A percentile compares a stretch with the other conserved stretches of the same genome.
phyloP scores from a whole-genome alignment of 2,329 filamentous ascomycete genomes.

The Fusarium sp. region DNA sequence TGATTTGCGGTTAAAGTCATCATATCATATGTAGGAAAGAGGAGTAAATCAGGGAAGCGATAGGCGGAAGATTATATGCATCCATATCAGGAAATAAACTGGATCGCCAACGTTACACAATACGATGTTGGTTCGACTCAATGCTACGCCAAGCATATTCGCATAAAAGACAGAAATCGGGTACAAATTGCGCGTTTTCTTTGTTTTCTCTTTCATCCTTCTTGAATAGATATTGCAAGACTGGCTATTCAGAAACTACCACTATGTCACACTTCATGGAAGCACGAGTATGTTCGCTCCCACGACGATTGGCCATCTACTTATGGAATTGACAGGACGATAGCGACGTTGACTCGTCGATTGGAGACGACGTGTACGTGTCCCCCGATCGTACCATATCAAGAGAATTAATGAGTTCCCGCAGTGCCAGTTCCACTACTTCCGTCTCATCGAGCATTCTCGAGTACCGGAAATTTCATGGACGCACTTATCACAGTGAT shows the following conservation, averaged over 20 bases:
- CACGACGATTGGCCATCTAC: not conserved
- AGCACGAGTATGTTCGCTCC: not conserved
- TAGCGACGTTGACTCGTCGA: not conserved
- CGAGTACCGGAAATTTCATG: slow-evolving; percentile 8
- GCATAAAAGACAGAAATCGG: not conserved
- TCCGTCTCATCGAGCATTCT: slow-evolving; percentile 22
- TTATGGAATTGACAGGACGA: not conserved
- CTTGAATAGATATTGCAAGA: not conserved
- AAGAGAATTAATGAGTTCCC: fast-evolving
- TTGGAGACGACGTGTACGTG: not conserved
- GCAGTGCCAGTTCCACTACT: not conserved
- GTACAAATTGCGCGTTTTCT: not conserved
- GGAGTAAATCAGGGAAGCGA: not conserved
- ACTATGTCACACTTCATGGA: not conserved
- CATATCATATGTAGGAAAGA: not conserved
- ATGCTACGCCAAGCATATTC: not conserved
- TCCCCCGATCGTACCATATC: fast-evolving
- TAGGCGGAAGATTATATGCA: fast-evolving
- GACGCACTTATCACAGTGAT: slow-evolving; percentile 12
- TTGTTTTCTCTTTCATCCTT: not conserved
- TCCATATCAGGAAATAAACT: not conserved
- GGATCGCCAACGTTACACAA: not conserved
- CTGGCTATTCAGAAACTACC: too few species aligned
- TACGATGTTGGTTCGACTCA: not conserved
- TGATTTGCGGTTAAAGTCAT: not conserved